Evolutionary conservation across 192 early-diverging fungal genomes (phyloP), one percentile per base, ranked within the genome.

Genomic region (Funneliformis geosporum): DNA sequence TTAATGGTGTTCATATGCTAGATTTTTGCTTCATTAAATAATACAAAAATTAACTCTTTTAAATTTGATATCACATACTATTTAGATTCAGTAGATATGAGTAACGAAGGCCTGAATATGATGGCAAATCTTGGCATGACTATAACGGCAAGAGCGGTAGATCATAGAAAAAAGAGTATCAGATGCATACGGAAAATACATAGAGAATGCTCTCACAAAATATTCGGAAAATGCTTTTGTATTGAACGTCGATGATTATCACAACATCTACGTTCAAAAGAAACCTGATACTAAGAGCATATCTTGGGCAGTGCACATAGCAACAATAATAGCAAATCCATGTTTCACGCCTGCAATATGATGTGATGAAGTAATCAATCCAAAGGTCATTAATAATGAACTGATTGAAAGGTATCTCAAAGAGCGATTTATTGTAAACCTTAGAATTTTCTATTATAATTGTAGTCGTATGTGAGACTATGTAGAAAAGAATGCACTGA

Each of bases 11-110:
- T 33, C 33, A 33, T 33, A 47, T 73, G 71, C 7, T 73, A 73
- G 47, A 43, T 73, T 73, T 43, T 73, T 44, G 71, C 8, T 7
- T 73, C 71, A 27, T 50, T 73, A 47, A 73, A 73, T 73, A 73
- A 73, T 25, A 44, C 43, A 44, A 73, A 72, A 73, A 44, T 33
- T 2, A 33, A 33, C 33, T 33, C 2, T 2, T 33, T 33, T 33
- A 33, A 33, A 2, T 33, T 33, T 33, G 33, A 33, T 33, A 33
- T 33, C 2, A 2, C 33, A 33, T 33, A 33, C 2, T 33, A 33
- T 33, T 33, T 33, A 33, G 33, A 33, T 33, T 33, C 33, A 33
- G 33, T 33, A 33, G 33, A 2, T 2, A 33, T 2, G 2, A 33
- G 33, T 33, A 33, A 33, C 2, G 33, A 33, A 33, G 33, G 33